Evolutionary conservation across 2,329 filamentous ascomycete species (phyloP).

Genomic region (Ambrosiella xylebori): DNA sequence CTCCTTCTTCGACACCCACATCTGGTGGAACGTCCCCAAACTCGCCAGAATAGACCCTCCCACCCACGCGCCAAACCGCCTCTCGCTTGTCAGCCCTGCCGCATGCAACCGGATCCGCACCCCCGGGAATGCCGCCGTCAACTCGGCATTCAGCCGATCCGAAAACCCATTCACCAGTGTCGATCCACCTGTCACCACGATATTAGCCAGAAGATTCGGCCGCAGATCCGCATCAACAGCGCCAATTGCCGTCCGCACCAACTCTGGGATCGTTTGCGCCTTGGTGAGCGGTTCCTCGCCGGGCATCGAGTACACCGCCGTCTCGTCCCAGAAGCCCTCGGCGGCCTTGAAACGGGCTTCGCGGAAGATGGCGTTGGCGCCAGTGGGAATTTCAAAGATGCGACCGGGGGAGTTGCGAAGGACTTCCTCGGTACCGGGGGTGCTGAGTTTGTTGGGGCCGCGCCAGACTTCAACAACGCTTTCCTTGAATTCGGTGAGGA

Average conservation of each 20-base stretch:
- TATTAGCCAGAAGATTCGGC: constrained; percentile 66
- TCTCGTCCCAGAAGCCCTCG: constrained; percentile 83
- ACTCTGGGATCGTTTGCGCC: constrained; percentile 63
- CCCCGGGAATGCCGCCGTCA: constrained; percentile 66
- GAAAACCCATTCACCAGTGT: constrained; percentile 82
- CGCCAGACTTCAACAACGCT: constrained; percentile 89
- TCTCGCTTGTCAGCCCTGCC: constrained; percentile 68
- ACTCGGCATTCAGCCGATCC: constrained; percentile 72
- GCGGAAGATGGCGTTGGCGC: constrained; percentile 88
- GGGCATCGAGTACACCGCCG: constrained; percentile 43
- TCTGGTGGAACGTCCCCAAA: constrained; percentile 94
- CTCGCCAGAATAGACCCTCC: constrained; percentile 91
- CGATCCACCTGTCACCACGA: constrained; percentile 81
- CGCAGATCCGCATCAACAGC: constrained; percentile 81
- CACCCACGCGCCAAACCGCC: constrained; percentile 88
- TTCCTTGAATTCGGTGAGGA: constrained; percentile 93
- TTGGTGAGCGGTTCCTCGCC: constrained; percentile 35
- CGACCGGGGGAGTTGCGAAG: constrained; percentile 58
- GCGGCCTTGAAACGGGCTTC: constrained; percentile 71
- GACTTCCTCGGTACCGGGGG: constrained; percentile 57
- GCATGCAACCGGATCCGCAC: constrained; percentile 79
- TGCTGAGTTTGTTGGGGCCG: constrained; percentile 51
- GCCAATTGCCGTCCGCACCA: constrained; percentile 61
- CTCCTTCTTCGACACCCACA: constrained; percentile 97
- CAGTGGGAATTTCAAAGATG: constrained; percentile 93